phyloP scores from a whole-genome alignment of 345 rosid genomes.

The Acer negundo region DNA sequence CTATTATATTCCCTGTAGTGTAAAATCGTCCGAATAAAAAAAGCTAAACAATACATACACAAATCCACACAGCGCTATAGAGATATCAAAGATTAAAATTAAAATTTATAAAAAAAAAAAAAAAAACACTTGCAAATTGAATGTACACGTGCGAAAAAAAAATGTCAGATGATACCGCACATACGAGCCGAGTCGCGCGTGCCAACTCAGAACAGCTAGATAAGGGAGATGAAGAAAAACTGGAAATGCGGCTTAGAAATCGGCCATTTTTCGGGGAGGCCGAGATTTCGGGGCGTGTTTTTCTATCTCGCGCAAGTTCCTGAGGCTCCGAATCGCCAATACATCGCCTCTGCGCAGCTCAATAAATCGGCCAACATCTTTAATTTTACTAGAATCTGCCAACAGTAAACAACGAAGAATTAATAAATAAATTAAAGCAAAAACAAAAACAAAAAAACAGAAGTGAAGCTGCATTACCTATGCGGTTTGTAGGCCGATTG shows the following conservation, averaged over 20 bases:
- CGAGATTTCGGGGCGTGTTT: slow-evolving; percentile 41
- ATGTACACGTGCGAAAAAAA: slow-evolving; percentile 23
- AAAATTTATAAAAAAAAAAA: slow-evolving; percentile 6
- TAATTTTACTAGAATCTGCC: slow-evolving; percentile 40
- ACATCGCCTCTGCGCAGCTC: slow-evolving; percentile 48
- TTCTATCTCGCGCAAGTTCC: slow-evolving; percentile 62
- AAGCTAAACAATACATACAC: not conserved
- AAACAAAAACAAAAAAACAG: not conserved
- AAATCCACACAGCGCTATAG: not conserved
- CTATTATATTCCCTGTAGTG: not conserved
- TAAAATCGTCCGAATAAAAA: not conserved
- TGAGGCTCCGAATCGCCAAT: slow-evolving; percentile 61
- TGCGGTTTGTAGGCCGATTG: slow-evolving; percentile 41
- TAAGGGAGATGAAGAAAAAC: not conserved
- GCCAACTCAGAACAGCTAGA: not conserved
- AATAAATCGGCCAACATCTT: slow-evolving; percentile 33
- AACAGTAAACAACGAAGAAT: not conserved
- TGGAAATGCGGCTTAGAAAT: slow-evolving; percentile 39
- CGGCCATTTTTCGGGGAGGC: slow-evolving; percentile 70
- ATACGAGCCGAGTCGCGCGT: slow-evolving; percentile 9
- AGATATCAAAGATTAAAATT: not conserved
- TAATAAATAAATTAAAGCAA: slow-evolving; percentile 7
- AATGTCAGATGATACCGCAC: slow-evolving; percentile 3
- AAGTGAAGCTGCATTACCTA: slow-evolving; percentile 63
- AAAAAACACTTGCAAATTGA: slow-evolving; percentile 38